Conservation (phyloP, 805 yeast genomes). For the Saturnispora sekii region DNA sequence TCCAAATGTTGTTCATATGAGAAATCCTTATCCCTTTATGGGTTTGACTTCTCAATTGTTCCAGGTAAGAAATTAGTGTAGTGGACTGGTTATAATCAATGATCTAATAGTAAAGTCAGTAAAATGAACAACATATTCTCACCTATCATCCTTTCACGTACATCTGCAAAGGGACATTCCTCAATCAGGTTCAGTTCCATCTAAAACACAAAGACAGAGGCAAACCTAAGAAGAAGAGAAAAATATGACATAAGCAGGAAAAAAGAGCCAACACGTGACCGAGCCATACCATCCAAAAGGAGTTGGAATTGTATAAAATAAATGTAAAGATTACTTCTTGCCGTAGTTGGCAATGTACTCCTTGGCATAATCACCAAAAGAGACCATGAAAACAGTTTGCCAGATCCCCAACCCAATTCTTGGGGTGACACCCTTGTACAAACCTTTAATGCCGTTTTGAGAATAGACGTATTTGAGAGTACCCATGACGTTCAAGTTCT, state of each 20-base stretch:
- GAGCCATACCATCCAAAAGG: no score
- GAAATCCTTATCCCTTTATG: not conserved
- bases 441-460: conserved; percentile 78
- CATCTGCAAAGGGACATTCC: not conserved
- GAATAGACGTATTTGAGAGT: conserved; percentile 77
- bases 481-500: conserved; percentile 67
- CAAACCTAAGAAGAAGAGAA: no score
- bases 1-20: not conserved
- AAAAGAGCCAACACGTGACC: no score
- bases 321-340: conserved; percentile 6
- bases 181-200: not conserved
- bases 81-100: not conserved
- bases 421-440: conserved; percentile 95
- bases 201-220: no score
- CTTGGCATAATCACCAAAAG: conserved; percentile 89
- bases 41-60: not conserved
- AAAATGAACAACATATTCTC: not conserved
- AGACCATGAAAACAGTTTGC: conserved; percentile 99
- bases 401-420: conserved; percentile 94
- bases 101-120: not conserved
- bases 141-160: not conserved
- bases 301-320: no score
- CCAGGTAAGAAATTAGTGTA: not conserved
- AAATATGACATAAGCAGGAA: no score
- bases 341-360: conserved; percentile 45